These are phyloP conservation scores for Tuber calosporum DNA, from an alignment of 495 filamentous ascomycete genomes.

Conservation along the genomic window DNA sequence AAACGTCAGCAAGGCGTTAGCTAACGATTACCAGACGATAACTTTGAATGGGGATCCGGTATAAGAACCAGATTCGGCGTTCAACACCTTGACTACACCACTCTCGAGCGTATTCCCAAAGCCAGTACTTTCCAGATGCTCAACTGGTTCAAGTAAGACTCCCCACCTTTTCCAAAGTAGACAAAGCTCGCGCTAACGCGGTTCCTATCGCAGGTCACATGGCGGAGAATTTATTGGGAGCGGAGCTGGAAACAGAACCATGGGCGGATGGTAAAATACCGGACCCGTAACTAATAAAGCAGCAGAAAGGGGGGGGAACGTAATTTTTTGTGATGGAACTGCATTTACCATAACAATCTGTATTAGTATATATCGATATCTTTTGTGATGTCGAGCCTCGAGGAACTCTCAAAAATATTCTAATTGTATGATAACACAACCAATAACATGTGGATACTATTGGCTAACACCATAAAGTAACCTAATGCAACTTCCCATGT, in stretches of 20 bases:
- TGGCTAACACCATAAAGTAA: too few species aligned
- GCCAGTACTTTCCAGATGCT: conserved; percentile 46
- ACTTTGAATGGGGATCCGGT: conserved; percentile 47
- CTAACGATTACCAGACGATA: conserved; percentile 40
- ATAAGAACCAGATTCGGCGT: conserved; percentile 43
- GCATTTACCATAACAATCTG: not conserved
- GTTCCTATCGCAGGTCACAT: not conserved
- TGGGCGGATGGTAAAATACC: not conserved
- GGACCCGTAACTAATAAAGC: conserved; percentile 3
- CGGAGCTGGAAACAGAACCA: conserved; percentile 14
- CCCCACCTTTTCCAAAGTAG: not conserved
- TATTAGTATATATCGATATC: conserved; percentile 1
- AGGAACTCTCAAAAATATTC: not conserved
- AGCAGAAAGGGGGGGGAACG: not conserved
- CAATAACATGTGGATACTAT: too few species aligned
- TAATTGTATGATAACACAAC: not conserved
- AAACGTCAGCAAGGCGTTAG: not conserved
- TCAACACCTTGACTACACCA: conserved; percentile 46
- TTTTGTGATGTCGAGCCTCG: not conserved
- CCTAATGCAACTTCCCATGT: too few species aligned
- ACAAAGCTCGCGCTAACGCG: not conserved
- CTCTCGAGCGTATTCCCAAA: conserved; percentile 44
- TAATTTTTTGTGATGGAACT: not conserved
- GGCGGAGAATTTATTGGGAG: conserved; percentile 23
- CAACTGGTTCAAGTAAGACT: conserved; percentile 44